These are phyloP conservation scores for Mycena latifolia DNA, from an alignment of 768 basidiomycete genomes.

Conservation along the genomic window DNA sequence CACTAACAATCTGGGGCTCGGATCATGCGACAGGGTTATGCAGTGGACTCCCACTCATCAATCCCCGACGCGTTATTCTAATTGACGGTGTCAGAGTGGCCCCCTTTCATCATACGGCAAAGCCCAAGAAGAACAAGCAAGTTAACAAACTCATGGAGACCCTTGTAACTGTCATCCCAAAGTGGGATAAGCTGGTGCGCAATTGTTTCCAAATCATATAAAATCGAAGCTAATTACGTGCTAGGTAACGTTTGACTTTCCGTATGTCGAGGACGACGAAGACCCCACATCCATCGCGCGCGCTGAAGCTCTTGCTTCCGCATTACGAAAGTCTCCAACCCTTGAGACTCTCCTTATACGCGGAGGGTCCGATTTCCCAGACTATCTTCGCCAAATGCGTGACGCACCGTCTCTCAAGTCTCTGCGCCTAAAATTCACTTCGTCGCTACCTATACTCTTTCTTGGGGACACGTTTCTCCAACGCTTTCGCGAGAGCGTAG, in stretches of 20 bases:
- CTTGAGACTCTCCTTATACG: not conserved
- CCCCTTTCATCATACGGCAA: not conserved
- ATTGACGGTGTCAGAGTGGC: not conserved
- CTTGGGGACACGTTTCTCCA: not conserved
- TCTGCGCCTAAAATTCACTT: not conserved
- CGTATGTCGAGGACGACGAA: not conserved
- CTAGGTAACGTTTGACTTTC: constrained; percentile 7
- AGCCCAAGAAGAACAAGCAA: constrained; percentile 4
- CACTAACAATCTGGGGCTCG: not conserved
- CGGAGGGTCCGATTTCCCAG: not conserved
- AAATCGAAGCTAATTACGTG: not conserved
- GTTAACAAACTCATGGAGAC: not conserved
- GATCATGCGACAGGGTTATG: constrained; percentile 4
- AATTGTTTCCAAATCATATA: not conserved
- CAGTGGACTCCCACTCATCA: constrained; percentile 12
- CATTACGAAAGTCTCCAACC: not conserved
- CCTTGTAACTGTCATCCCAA: not conserved
- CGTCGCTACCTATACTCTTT: too few species aligned
- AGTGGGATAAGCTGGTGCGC: constrained; percentile 21
- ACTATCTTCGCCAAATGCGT: not conserved
- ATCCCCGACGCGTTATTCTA: constrained; percentile 12
- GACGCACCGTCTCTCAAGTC: constrained; percentile 4
- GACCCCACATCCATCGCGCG: not conserved
- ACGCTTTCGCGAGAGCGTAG: not conserved
- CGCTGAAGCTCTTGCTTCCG: not conserved